Evolutionary conservation across 306 rosid species (phyloP).

Genomic region (Vigna radiata): DNA sequence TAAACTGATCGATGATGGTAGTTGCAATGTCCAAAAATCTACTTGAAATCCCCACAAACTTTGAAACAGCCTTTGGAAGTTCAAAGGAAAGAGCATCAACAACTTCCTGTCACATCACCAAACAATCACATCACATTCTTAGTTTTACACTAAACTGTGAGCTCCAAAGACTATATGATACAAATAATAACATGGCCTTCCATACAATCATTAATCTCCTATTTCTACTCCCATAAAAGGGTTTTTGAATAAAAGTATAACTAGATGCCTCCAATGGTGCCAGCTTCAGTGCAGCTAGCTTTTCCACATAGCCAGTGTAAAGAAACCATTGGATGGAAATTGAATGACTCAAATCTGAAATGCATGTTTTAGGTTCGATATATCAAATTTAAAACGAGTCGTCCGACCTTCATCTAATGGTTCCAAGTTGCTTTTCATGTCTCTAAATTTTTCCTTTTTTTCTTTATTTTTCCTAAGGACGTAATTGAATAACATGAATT

Average conservation of each 20-base stretch:
- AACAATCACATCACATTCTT: background rate
- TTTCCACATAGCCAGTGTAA: background rate
- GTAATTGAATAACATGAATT: too few species aligned
- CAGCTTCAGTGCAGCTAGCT: background rate
- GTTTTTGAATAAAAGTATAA: slow-evolving; percentile 2
- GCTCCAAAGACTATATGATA: slow-evolving; percentile 26
- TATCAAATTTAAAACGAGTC: background rate
- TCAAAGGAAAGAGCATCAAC: slow-evolving; percentile 75
- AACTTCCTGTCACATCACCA: slow-evolving; percentile 58
- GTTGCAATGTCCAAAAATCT: slow-evolving; percentile 67
- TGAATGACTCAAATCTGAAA: background rate
- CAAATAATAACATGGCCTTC: background rate
- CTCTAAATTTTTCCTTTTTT: background rate
- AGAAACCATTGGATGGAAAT: background rate
- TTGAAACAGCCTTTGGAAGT: slow-evolving; percentile 77
- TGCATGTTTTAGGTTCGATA: background rate
- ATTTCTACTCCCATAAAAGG: slow-evolving; percentile 1
- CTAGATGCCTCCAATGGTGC: background rate
- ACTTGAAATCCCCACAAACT: slow-evolving; percentile 64
- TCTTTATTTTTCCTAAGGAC: background rate
- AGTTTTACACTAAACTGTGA: background rate
- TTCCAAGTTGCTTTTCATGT: background rate
- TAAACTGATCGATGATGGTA: slow-evolving; percentile 63
- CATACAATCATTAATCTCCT: slow-evolving; percentile 10
- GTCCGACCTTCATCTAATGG: background rate